Base-by-base conservation (phyloP, 768 basidiomycete genomes). In the Porpolomopsis calyptriformis region DNA sequence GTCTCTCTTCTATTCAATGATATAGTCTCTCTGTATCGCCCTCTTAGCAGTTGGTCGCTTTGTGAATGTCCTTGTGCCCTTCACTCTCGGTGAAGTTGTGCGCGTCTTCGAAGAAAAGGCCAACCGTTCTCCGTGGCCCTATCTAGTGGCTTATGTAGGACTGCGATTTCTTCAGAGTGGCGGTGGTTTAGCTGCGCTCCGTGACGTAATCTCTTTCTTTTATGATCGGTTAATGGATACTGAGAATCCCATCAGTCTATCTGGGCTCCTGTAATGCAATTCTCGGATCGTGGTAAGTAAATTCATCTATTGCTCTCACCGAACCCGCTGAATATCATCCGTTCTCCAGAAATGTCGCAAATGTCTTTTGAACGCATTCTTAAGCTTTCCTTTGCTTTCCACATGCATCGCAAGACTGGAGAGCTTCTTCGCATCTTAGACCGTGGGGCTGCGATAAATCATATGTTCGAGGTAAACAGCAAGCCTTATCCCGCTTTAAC, bases 261-360 rank as follows among this genome's bases (percentile, higher is more conserved):
- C 2, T 93, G 89, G 85, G 75, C 82, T 2, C 87, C 90, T 1
- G 84, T 98, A 35, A 85, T 90, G 76, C 88, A 90, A 62, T 86
- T 80, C 59, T 87, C 85, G 0, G 88, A 93, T 57, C 67, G 82
- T 55, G 76, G 77, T 75, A 51, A 48, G 65, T 56, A 36, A 3
- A 45, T 43, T 35, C 16, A 8, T 11, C 29, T 19, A 23, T n/a
- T n/a, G n/a, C n/a, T n/a, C n/a, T n/a, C n/a, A 35, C 34, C 20
- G 19, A 23, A 22, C 25, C 20, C 41, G 34, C 16, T 41, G 37
- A 25, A 18, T 45, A 14, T 45, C 16, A 5, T 50, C 6, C 33
- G 10, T 46, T 44, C 43, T 20, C 14, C 53, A 81, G 86, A 88
- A 62, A 92, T 94, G 89, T 83, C 82, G 1, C 73, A 80, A 55